Evolutionary conservation across 495 filamentous ascomycete genomes (phyloP), one percentile per base, ranked within the genome.

Genomic region (Penicillium salamii): DNA sequence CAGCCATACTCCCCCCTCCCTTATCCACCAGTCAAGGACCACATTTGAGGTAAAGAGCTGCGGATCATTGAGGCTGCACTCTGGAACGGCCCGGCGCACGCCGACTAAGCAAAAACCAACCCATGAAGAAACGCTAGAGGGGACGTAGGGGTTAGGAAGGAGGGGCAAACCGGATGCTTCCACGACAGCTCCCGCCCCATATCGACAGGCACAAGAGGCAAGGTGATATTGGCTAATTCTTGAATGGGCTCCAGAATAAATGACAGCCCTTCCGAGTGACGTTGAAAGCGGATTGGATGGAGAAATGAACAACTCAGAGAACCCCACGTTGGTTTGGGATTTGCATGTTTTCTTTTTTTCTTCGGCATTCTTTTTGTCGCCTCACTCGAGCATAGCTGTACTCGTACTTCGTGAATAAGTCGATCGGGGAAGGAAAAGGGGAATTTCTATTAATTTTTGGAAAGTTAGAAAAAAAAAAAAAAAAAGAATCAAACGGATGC

Each of bases 61-160:
- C 72, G 71, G 70, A 75, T 74, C 71, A 74, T 73, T 68, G 71
- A 74, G 72, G 70, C 72, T 76, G 72, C 72, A 74, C 71, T 66
- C 70, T 69, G 72, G 72, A 68, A 72, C 72, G 72, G 72, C 59
- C 72, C 72, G 72, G 64, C 68, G 72, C 71, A 76, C 70, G 67
- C 61, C 66, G 65, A 68, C 62, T 65, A 59, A 63, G 43, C 43
- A 46, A 36, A 66, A 61, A 59, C 60, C 55, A 61, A 59, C 58
- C 62, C 59, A 67, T 70, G 66, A 69, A 69, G 68, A 68, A 69
- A 71, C 64, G 64, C 61, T 65, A 66, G 56, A 62, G 48, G 59
- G 58, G 54, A 48, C 49, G 57, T 57, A 61, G 52, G 45, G 54
- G 51, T 26, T 42, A 48, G 29, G 19, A 41, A 44, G 18, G 49